These are phyloP conservation scores for Sherardia arvensis DNA, from an alignment of 257 asterid genomes.

Conservation along the genomic window DNA sequence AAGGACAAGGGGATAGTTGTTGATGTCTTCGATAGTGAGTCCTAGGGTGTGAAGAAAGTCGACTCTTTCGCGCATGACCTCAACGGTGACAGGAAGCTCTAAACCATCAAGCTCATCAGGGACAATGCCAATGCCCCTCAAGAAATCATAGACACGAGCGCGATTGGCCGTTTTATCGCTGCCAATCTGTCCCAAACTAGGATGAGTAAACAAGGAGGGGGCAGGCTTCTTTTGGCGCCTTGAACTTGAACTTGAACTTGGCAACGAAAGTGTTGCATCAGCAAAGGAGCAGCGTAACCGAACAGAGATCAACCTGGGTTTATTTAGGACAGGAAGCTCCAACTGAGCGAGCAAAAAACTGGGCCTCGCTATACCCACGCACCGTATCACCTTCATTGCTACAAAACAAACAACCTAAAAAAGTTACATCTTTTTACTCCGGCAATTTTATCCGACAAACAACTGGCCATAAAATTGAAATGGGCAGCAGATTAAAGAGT, in stretches of 20 bases:
- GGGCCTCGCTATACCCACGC: constrained; percentile 48
- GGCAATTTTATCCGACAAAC: not conserved
- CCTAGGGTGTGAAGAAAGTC: constrained; percentile 88
- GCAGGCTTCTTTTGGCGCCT: constrained; percentile 28
- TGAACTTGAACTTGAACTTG: constrained; percentile 19
- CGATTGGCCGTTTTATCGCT: constrained; percentile 70
- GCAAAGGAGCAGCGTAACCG: constrained; percentile 38
- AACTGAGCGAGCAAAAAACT: constrained; percentile 40
- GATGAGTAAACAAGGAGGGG: constrained; percentile 66
- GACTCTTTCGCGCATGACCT: constrained; percentile 86
- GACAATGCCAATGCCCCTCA: constrained; percentile 57
- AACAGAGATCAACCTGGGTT: constrained; percentile 28
- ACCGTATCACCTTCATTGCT: constrained; percentile 18
- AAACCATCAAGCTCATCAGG: constrained; percentile 95
- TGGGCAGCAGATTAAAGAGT: not conserved
- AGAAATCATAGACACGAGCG: constrained; percentile 67
- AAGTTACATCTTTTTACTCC: not conserved
- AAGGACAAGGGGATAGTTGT: constrained; percentile 89
- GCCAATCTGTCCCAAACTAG: constrained; percentile 71
- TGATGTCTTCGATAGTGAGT: constrained; percentile 81
- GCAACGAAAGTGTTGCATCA: constrained; percentile 41
- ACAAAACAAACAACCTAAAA: not conserved
- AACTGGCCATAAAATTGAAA: not conserved
- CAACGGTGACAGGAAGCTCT: constrained; percentile 91
- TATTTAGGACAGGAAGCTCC: constrained; percentile 47